A percentile compares a stretch with the other conserved stretches of the same genome.
Conservation (phyloP, 805 yeast genomes). For the Ogataea dorogensis region DNA sequence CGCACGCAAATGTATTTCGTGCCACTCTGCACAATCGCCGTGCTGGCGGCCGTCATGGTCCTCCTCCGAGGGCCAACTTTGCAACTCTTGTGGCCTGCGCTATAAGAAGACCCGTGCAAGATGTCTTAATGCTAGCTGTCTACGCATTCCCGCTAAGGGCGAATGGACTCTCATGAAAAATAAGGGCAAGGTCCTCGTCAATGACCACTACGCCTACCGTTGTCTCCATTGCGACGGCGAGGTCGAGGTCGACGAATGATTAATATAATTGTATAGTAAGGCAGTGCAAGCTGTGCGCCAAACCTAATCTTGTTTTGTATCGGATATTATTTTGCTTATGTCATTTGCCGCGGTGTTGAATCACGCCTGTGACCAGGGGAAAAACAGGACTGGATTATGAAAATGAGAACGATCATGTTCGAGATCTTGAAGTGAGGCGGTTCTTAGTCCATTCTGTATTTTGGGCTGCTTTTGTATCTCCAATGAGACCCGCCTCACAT, state of each 20-base stretch:
- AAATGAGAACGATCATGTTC: too few species aligned
- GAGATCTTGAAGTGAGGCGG: too few species aligned
- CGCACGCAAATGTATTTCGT: conserved; percentile 75
- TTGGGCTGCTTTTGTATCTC: background rate
- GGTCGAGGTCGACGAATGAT: conserved; percentile 43
- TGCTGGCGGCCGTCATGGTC: conserved; percentile 99
- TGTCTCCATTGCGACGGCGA: conserved; percentile 62
- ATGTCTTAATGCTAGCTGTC: conserved; percentile 72
- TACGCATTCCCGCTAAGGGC: conserved; percentile 92
- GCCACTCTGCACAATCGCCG: conserved; percentile 88
- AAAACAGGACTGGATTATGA: background rate
- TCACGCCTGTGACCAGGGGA: conserved; percentile 1
- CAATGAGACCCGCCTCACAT: too few species aligned
- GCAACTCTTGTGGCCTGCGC: conserved; percentile 94
- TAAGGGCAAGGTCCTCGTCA: conserved; percentile 49
- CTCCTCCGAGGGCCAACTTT: conserved; percentile 83
- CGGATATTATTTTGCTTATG: background rate
- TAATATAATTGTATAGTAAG: conserved; percentile 2
- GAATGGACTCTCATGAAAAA: conserved; percentile 88
- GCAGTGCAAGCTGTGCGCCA: too few species aligned
- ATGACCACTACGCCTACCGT: conserved; percentile 34
- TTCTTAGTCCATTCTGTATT: too few species aligned
- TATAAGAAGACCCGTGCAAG: conserved; percentile 93
- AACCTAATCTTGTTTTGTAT: background rate
- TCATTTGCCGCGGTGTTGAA: conserved; percentile 11